These are phyloP conservation scores for Stereum hirsutum DNA, from an alignment of 1,284 basidiomycete species.

Conservation along the genomic window DNA sequence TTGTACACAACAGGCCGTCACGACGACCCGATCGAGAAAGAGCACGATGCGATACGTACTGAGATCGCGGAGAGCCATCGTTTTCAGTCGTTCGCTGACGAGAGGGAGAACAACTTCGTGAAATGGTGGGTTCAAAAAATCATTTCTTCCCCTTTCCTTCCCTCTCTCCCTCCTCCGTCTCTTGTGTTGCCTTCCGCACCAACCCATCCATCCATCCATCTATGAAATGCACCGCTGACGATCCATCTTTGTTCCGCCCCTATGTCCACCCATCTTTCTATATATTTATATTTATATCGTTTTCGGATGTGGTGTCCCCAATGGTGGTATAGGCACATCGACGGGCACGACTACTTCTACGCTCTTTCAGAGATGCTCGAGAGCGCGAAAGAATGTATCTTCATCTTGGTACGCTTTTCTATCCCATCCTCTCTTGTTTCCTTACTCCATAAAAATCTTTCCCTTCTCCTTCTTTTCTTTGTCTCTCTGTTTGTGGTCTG, in stretches of 20 bases:
- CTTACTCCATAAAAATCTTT: too few species aligned
- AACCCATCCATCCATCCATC: too few species aligned
- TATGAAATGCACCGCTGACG: too few species aligned
- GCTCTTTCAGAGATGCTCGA: slow-evolving; percentile 86
- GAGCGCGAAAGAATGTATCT: slow-evolving; percentile 65
- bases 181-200: too few species aligned
- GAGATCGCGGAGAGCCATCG: slow-evolving; percentile 76
- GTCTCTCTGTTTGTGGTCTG: too few species aligned
- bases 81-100: slow-evolving; percentile 76
- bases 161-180: not conserved
- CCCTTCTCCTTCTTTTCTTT: too few species aligned
- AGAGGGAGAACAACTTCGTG: slow-evolving; percentile 62
- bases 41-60: slow-evolving; percentile 52
- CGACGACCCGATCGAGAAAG: slow-evolving; percentile 64
- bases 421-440: too few species aligned
- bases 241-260: too few species aligned
- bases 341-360: slow-evolving; percentile 93
- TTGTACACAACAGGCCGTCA: slow-evolving; percentile 75
- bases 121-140: slow-evolving; percentile 82
- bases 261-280: too few species aligned
- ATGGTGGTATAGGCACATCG: slow-evolving; percentile 55
- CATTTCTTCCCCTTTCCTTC: not conserved
- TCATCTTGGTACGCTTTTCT: slow-evolving; percentile 51
- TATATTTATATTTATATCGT: not conserved
- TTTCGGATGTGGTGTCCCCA: not conserved